Conservation (phyloP, 371 early-diverging fungal species). For the Haplosporangium sp. region DNA sequence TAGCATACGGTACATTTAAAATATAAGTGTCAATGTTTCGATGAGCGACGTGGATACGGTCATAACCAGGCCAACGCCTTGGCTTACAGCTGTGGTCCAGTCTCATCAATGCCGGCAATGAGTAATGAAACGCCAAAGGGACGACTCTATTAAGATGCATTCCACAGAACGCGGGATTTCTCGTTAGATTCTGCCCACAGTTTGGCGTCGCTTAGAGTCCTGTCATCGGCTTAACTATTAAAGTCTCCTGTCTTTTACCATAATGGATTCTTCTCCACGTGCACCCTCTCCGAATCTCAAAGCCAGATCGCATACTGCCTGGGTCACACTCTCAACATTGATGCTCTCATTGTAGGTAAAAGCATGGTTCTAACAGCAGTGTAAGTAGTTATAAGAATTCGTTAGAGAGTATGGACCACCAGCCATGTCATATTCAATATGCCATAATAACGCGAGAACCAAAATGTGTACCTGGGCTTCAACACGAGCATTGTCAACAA, state of each 20-base stretch:
- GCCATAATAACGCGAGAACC: background rate
- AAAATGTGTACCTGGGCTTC: conserved; percentile 84
- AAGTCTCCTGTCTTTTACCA: conserved; percentile 67
- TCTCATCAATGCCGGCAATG: conserved; percentile 98
- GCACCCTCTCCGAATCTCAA: conserved; percentile 97
- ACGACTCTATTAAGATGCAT: conserved; percentile 73
- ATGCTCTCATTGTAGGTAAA: conserved; percentile 96
- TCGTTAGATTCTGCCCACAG: too few species aligned
- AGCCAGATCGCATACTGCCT: conserved; percentile 97
- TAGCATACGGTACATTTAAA: background rate
- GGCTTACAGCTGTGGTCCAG: conserved; percentile 96
- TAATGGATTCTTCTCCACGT: conserved; percentile 94
- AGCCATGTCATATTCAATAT: background rate
- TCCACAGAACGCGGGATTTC: background rate
- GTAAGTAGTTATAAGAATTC: background rate
- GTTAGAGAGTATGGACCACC: background rate
- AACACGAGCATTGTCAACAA: conserved; percentile 97
- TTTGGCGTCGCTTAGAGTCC: too few species aligned
- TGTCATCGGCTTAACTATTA: too few species aligned
- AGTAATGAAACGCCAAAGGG: conserved; percentile 99
- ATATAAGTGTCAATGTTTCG: background rate
- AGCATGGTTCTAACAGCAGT: conserved; percentile 79
- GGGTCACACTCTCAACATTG: conserved; percentile 96
- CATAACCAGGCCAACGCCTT: background rate
- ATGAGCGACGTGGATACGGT: too few species aligned